Conservation (phyloP, 352 stramenopile species). For the Phytophthora citricola region DNA sequence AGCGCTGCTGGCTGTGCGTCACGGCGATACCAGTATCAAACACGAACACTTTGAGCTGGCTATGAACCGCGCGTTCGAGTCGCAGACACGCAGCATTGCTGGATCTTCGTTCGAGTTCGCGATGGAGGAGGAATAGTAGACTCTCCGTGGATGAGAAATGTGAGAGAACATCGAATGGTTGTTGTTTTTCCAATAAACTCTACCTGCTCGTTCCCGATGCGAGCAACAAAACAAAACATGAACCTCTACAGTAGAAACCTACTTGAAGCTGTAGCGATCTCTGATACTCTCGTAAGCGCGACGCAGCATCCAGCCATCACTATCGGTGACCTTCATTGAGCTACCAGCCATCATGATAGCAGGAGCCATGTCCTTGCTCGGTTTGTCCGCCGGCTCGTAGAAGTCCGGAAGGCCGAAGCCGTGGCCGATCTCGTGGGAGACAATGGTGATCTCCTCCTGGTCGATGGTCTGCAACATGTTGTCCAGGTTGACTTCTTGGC, state of each 20-base stretch:
- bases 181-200: not conserved
- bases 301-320: conserved; percentile 43
- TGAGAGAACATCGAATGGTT: conserved; percentile 7
- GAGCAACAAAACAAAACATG: conserved; percentile 9
- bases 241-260: not conserved
- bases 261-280: conserved; percentile 28
- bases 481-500: conserved; percentile 33
- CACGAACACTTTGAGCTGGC: conserved; percentile 77
- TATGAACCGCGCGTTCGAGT: conserved; percentile 74
- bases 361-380: conserved; percentile 14
- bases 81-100: conserved; percentile 61
- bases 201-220: conserved; percentile 7
- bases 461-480: conserved; percentile 42
- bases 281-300: conserved; percentile 20
- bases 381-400: conserved; percentile 21
- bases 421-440: conserved; percentile 44
- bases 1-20: conserved; percentile 75
- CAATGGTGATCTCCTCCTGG: conserved; percentile 28
- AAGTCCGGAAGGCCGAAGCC: conserved; percentile 30
- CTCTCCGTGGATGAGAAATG: too few relatives aligned
- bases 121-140: conserved; percentile 42
- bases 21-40: conserved; percentile 68
- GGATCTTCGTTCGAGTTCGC: conserved; percentile 63
- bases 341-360: conserved; percentile 37
- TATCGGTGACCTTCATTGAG: conserved; percentile 27